These are phyloP conservation scores for Nakazawaea anatomiae DNA, from an alignment of 805 yeast species.

Conservation along the genomic window DNA sequence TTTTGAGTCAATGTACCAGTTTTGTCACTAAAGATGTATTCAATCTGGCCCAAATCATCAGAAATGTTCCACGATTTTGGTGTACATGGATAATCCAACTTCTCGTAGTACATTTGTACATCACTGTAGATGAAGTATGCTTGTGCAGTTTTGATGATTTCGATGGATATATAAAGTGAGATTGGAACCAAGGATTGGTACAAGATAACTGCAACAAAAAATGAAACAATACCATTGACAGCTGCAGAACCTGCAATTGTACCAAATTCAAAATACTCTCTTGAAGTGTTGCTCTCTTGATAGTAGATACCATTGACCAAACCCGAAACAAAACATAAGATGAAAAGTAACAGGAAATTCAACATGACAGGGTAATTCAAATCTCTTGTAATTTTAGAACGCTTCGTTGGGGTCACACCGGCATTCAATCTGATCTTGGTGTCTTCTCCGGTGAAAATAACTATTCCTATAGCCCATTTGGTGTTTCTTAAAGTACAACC, in stretches of 20 bases:
- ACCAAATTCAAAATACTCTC: slow-evolving; percentile 54
- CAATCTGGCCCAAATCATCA: slow-evolving; percentile 81
- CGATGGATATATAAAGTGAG: slow-evolving; percentile 72
- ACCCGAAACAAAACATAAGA: slow-evolving; percentile 65
- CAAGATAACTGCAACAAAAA: slow-evolving; percentile 67
- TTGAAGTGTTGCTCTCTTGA: slow-evolving; percentile 34
- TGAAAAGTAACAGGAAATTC: slow-evolving; percentile 56
- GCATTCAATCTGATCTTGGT: slow-evolving; percentile 75
- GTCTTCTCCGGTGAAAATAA: slow-evolving; percentile 71
- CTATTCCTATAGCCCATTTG: slow-evolving; percentile 69
- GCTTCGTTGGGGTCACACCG: slow-evolving; percentile 72
- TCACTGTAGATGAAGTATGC: slow-evolving; percentile 74
- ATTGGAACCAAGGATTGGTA: slow-evolving; percentile 78
- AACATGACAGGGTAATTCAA: slow-evolving; percentile 60
- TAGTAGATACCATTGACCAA: slow-evolving; percentile 64
- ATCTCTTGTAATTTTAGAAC: slow-evolving; percentile 58
- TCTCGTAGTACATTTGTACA: slow-evolving; percentile 60
- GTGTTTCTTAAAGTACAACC: slow-evolving; percentile 73
- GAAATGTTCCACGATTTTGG: slow-evolving; percentile 83
- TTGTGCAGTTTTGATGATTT: slow-evolving; percentile 71
- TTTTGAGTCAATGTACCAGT: slow-evolving; percentile 83
- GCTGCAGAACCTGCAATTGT: slow-evolving; percentile 56
- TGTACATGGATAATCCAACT: slow-evolving; percentile 66
- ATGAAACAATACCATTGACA: slow-evolving; percentile 59
- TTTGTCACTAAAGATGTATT: slow-evolving; percentile 76